A percentile compares a stretch with the other conserved stretches of the same genome.
These are phyloP conservation scores for Pseudogymnoascus sp. DNA, from an alignment of 2,329 filamentous ascomycete genomes.

Conservation along the genomic window DNA sequence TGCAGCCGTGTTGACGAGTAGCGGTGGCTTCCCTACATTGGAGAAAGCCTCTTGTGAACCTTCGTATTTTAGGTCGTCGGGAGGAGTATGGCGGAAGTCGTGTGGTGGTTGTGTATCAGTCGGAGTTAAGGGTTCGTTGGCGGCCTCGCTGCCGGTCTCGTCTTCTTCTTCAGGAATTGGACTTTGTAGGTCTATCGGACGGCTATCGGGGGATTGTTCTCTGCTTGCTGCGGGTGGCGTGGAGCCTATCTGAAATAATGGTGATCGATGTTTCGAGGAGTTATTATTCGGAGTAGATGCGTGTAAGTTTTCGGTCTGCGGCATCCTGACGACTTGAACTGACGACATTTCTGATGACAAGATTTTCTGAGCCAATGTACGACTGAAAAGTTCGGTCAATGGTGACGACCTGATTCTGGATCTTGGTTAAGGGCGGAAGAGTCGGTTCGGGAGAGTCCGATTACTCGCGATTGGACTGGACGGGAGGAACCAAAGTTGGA, in stretches of 20 bases:
- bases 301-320: not conserved
- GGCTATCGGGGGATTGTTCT: slow-evolving; percentile 18
- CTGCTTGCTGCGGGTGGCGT: not conserved
- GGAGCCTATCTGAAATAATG: not conserved
- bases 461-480: not conserved
- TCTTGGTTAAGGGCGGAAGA: not conserved
- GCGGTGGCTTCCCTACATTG: slow-evolving; percentile 15
- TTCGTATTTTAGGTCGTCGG: slow-evolving; percentile 21
- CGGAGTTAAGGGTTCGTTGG: slow-evolving; percentile 53
- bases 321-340: slow-evolving; percentile 2
- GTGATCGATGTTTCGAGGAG: not conserved
- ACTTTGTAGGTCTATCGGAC: slow-evolving; percentile 39
- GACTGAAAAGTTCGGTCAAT: not conserved
- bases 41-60: slow-evolving; percentile 8
- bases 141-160: slow-evolving; percentile 51
- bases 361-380: not conserved
- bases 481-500: slow-evolving; percentile 1
- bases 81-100: slow-evolving; percentile 37
- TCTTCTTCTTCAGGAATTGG: slow-evolving; percentile 48
- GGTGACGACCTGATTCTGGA: not conserved
- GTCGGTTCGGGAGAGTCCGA: not conserved
- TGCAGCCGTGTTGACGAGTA: slow-evolving; percentile 20
- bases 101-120: slow-evolving; percentile 49
- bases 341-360: not conserved
- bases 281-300: not conserved